Conservation (phyloP, 1,139 yeast species). For the Zygoascus meyerae region DNA sequence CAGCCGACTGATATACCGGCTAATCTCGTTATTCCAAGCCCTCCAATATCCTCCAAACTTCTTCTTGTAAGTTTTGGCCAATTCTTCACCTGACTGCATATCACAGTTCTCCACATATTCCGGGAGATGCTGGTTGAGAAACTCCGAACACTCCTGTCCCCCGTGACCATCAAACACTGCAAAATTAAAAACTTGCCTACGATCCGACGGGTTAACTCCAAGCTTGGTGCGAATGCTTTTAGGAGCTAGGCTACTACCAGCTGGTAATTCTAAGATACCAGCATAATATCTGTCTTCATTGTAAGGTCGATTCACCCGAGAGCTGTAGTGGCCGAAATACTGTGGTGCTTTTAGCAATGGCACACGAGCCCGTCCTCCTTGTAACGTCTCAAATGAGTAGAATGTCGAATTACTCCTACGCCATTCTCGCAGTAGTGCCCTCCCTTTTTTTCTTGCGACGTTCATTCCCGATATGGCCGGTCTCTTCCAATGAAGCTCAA, state of each 20-base stretch:
- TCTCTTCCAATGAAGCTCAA: too few relatives aligned
- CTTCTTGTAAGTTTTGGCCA: conserved; percentile 49
- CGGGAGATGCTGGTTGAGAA: conserved; percentile 50
- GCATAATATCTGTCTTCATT: conserved; percentile 80
- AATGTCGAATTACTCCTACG: conserved; percentile 3
- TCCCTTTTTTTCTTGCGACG: too few relatives aligned
- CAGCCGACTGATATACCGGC: conserved; percentile 38
- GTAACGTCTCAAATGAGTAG: not conserved
- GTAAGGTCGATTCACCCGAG: conserved; percentile 66
- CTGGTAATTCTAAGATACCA: conserved; percentile 45
- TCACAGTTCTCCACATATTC: conserved; percentile 47
- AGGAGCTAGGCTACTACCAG: conserved; percentile 35
- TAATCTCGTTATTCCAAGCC: conserved; percentile 58
- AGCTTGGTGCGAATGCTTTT: conserved; percentile 20
- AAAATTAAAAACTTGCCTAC: conserved; percentile 51
- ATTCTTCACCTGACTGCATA: conserved; percentile 35
- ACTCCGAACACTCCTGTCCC: conserved; percentile 66
- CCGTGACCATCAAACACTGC: conserved; percentile 94
- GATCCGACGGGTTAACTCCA: conserved; percentile 15
- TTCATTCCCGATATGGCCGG: too few relatives aligned
- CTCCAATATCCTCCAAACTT: conserved; percentile 85
- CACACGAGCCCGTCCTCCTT: conserved; percentile 34
- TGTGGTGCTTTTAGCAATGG: conserved; percentile 64
- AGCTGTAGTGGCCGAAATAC: conserved; percentile 73
- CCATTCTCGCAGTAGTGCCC: too few relatives aligned